These are phyloP conservation scores for Cyclotella baltica DNA, from an alignment of 108 stramenopile genomes.

Conservation along the genomic window DNA sequence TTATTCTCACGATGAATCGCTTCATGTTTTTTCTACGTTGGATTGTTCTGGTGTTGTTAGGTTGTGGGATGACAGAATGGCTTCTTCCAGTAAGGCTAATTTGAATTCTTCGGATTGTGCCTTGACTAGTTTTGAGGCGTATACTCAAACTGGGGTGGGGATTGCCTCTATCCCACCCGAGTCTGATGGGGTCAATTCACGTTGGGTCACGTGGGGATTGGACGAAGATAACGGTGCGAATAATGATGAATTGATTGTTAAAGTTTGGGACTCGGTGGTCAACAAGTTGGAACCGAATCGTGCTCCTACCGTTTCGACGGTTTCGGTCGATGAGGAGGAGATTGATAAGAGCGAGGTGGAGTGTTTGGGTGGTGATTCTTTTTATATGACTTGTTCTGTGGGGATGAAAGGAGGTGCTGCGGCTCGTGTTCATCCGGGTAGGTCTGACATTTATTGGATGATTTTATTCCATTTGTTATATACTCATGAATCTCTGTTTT, in stretches of 20 bases:
- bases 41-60: conserved; percentile 69
- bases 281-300: neutral
- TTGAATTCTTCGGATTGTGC: neutral
- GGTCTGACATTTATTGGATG: conserved; percentile 10
- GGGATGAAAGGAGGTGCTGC: conserved; percentile 38
- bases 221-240: conserved; percentile 47
- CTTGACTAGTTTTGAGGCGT: conserved; percentile 56
- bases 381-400: conserved; percentile 39
- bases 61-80: conserved; percentile 74
- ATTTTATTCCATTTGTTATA: neutral
- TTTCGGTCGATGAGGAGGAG: conserved; percentile 9
- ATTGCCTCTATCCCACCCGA: conserved; percentile 44
- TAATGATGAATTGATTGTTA: conserved; percentile 61
- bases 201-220: conserved; percentile 82
- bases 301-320: conserved; percentile 8
- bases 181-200: neutral
- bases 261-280: conserved; percentile 56
- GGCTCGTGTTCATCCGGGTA: conserved; percentile 35
- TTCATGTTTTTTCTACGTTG: conserved; percentile 60
- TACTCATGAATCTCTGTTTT: neutral
- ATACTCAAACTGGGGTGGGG: conserved; percentile 64
- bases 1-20: conserved; percentile 63
- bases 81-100: too few species aligned
- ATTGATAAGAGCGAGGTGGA: neutral
- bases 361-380: neutral